A percentile compares a stretch with the other conserved stretches of the same genome.
Evolutionary conservation across 345 rosid genomes (phyloP).

Genomic region (Eucalyptus lansdowneana): DNA sequence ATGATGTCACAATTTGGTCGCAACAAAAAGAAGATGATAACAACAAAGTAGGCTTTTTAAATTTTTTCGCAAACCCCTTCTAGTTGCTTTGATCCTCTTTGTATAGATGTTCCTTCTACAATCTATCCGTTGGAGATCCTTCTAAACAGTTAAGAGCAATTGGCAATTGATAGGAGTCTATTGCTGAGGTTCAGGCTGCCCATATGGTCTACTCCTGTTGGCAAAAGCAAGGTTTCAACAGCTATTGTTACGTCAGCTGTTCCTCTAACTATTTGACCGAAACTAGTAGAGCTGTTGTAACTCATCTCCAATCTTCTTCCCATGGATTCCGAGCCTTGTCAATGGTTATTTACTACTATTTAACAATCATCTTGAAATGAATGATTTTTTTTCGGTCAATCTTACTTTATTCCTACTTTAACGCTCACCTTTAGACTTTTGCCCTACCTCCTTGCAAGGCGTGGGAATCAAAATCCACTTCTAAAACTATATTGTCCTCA

Average conservation of each 20-base stretch:
- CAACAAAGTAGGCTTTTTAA: background rate
- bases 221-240: background rate
- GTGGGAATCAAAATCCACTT: no score
- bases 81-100: background rate
- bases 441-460: rapidly evolving
- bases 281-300: background rate
- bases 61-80: background rate
- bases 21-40: background rate
- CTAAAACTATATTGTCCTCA: no score
- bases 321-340: background rate
- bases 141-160: background rate
- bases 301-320: background rate
- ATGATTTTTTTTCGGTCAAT: background rate
- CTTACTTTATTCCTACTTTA: no score
- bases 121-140: background rate
- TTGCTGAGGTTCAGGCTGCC: background rate
- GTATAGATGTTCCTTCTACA: background rate
- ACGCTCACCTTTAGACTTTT: no score
- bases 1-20: background rate
- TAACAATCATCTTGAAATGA: background rate
- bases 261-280: background rate
- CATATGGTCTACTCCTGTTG: background rate
- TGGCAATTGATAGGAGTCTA: background rate
- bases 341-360: background rate
- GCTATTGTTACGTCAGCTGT: background rate